Conservation (phyloP, 345 rosid genomes). For the Raphanus raphanistrum region DNA sequence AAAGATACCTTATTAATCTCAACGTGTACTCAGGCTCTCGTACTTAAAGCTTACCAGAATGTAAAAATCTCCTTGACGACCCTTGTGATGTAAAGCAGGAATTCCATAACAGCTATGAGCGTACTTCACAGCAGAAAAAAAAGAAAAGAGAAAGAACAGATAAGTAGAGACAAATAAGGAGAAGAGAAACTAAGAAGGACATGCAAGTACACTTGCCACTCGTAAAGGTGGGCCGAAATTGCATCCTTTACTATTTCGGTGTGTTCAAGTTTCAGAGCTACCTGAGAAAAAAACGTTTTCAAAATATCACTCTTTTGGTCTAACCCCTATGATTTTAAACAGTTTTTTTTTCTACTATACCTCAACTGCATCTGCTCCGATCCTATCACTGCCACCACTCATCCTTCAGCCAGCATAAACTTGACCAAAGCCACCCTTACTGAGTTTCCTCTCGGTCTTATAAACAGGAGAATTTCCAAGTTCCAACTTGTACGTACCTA, state of each 20-base stretch:
- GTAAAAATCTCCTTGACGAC: slow-evolving; percentile 94
- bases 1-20: not conserved
- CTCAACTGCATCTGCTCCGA: slow-evolving; percentile 80
- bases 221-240: slow-evolving; percentile 90
- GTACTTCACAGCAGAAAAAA: slow-evolving; percentile 42
- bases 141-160: not conserved
- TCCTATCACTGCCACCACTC: slow-evolving; percentile 64
- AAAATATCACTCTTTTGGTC: slow-evolving; percentile 4
- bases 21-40: not conserved
- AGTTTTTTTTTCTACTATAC: slow-evolving; percentile 33
- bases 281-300: slow-evolving; percentile 43
- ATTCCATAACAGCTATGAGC: slow-evolving; percentile 77
- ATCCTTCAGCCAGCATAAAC: slow-evolving; percentile 91
- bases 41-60: slow-evolving; percentile 62
- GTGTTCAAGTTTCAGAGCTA: slow-evolving; percentile 89
- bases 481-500: slow-evolving; percentile 82
- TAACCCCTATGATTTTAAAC: not conserved
- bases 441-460: slow-evolving; percentile 80
- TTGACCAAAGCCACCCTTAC: slow-evolving; percentile 99
- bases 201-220: slow-evolving; percentile 83
- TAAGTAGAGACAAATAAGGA: slow-evolving; percentile 21
- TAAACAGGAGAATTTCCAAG: slow-evolving; percentile 60
- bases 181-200: slow-evolving; percentile 2
- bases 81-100: slow-evolving; percentile 84
- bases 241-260: slow-evolving; percentile 93